Conservation (phyloP, 495 filamentous ascomycete genomes). For the Daldinia loculata region DNA sequence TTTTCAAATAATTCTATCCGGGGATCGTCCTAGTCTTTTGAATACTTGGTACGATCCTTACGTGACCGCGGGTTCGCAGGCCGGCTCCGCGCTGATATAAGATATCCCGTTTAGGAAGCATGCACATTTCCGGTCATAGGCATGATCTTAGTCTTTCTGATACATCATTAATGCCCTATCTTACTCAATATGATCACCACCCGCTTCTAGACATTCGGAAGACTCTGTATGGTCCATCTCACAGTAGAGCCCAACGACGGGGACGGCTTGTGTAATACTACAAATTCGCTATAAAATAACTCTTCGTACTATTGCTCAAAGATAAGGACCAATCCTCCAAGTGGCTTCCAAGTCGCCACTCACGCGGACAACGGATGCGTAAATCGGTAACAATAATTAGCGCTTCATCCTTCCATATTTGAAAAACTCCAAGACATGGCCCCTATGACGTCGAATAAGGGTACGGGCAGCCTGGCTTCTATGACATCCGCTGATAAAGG, state of each 20-base stretch:
- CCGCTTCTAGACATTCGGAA: neutral
- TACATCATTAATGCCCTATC: constrained; percentile 1
- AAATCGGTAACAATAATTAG: neutral
- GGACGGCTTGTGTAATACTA: neutral
- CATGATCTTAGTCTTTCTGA: neutral
- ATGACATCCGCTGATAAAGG: neutral
- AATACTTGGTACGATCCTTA: constrained; percentile 1
- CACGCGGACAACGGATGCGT: neutral
- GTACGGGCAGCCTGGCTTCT: neutral
- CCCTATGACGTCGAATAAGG: neutral
- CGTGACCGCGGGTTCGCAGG: neutral
- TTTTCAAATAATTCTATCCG: neutral
- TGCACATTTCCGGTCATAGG: neutral
- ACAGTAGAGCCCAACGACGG: neutral
- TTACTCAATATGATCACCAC: neutral
- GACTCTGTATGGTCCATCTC: neutral
- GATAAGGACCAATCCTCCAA: neutral
- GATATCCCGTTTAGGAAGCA: neutral
- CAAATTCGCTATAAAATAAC: neutral
- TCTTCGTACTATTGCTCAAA: neutral
- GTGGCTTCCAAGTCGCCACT: neutral
- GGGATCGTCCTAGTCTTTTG: neutral
- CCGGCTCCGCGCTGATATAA: constrained; percentile 7
- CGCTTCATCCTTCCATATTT: neutral
- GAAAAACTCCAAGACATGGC: neutral